Evolutionary conservation across 768 basidiomycete genomes (phyloP).

Genomic region (Boletus edulis): DNA sequence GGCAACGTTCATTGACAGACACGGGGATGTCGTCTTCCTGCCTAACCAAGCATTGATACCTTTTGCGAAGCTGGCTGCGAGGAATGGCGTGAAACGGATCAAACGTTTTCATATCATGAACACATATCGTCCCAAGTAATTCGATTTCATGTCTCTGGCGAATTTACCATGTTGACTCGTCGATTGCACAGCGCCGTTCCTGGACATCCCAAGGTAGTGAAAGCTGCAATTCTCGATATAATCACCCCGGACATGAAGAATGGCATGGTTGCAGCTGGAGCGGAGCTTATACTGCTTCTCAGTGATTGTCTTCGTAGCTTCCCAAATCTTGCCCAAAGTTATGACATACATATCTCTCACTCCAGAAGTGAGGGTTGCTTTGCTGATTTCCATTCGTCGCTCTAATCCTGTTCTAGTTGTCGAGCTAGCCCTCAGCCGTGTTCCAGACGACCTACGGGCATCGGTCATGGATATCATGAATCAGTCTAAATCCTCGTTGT

Average conservation of each 20-base stretch:
- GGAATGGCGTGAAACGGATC: slow-evolving; percentile 62
- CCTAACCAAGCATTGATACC: slow-evolving; percentile 72
- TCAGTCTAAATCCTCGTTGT: slow-evolving; percentile 59
- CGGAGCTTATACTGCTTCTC: slow-evolving; percentile 70
- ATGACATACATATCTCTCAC: slow-evolving; percentile 80
- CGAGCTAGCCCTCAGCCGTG: slow-evolving; percentile 57
- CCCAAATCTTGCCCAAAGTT: slow-evolving; percentile 62
- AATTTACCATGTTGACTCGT: not conserved
- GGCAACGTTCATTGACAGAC: slow-evolving; percentile 75
- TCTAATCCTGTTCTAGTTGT: slow-evolving; percentile 48
- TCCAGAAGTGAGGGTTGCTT: slow-evolving; percentile 53
- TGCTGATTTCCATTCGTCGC: not conserved
- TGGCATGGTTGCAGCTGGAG: slow-evolving; percentile 67
- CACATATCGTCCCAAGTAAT: slow-evolving; percentile 66
- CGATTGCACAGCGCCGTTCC: slow-evolving; percentile 47
- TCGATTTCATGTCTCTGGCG: not conserved
- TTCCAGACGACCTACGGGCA: slow-evolving; percentile 54
- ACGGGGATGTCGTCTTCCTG: slow-evolving; percentile 72
- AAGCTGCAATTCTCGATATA: slow-evolving; percentile 82
- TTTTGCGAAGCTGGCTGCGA: slow-evolving; percentile 82
- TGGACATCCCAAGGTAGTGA: slow-evolving; percentile 70
- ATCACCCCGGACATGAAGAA: slow-evolving; percentile 68
- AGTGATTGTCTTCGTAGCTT: slow-evolving; percentile 68
- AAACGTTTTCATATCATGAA: slow-evolving; percentile 82
- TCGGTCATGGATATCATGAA: slow-evolving; percentile 64